Evolutionary conservation across 2,329 filamentous ascomycete species (phyloP).

Genomic region (Pseudogymnoascus sp.): DNA sequence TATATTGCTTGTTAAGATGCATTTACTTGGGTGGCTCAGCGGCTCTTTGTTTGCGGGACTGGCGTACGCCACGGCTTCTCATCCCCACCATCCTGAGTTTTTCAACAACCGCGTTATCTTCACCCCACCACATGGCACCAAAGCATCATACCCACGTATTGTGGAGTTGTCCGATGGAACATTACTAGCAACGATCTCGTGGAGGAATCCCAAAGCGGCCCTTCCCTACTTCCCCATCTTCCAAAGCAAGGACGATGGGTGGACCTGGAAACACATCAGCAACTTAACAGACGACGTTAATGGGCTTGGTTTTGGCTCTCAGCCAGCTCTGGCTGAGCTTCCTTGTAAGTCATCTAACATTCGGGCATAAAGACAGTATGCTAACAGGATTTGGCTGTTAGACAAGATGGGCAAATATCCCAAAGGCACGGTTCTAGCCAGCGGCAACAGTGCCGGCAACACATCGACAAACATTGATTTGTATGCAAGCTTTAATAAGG

Average conservation of each 20-base stretch:
- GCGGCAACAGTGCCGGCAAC: conserved; percentile 30
- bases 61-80: neutral
- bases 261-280: conserved; percentile 56
- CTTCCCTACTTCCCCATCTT: conserved; percentile 43
- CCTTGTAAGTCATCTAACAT: conserved; percentile 26
- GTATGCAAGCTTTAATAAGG: conserved; percentile 54
- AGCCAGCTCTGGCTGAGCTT: conserved; percentile 59
- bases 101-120: neutral
- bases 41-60: neutral
- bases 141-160: conserved; percentile 28
- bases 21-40: neutral
- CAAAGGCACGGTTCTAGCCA: conserved; percentile 53
- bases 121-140: neutral
- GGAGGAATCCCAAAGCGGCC: conserved; percentile 48
- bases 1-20: neutral
- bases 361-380: neutral
- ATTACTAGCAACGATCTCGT: conserved; percentile 47
- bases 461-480: conserved; percentile 56
- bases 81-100: neutral
- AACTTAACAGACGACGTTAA: conserved; percentile 55
- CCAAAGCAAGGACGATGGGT: conserved; percentile 43
- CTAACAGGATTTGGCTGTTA: neutral
- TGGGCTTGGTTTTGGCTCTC: conserved; percentile 57
- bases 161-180: conserved; percentile 30
- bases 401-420: conserved; percentile 47